Percentiles rank a stretch among this genome's conserved stretches.
These are phyloP conservation scores for Botryotinia convoluta DNA, from an alignment of 2,329 filamentous ascomycete genomes.

Conservation along the genomic window DNA sequence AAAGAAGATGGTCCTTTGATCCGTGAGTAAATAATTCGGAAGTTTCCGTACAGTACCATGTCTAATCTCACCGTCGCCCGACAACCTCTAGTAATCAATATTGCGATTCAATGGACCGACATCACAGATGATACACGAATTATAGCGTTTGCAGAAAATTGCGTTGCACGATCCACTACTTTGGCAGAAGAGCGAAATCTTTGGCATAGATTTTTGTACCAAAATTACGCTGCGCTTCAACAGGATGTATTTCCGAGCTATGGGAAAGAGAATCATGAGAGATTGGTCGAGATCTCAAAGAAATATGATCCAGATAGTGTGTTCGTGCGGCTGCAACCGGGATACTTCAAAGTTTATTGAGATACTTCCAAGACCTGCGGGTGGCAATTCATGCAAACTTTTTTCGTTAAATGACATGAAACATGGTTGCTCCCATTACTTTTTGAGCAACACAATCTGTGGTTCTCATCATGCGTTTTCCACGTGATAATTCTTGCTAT, in stretches of 20 bases:
- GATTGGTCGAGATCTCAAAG: slow-evolving; percentile 29
- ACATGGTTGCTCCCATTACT: not conserved
- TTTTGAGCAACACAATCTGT: not conserved
- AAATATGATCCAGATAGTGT: slow-evolving; percentile 35
- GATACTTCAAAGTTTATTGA: slow-evolving; percentile 43
- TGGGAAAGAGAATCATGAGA: slow-evolving; percentile 38
- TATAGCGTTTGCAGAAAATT: slow-evolving; percentile 31
- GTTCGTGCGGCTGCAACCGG: slow-evolving; percentile 38
- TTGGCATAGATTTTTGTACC: slow-evolving; percentile 42
- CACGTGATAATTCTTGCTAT: not conserved
- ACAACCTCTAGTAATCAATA: not conserved
- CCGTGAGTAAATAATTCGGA: slow-evolving; percentile 5
- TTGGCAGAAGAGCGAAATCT: slow-evolving; percentile 38
- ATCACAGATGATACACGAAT: slow-evolving; percentile 40
- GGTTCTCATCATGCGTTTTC: not conserved
- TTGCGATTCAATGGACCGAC: slow-evolving; percentile 35
- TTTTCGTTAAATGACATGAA: not conserved
- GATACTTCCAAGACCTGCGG: not conserved
- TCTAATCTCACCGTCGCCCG: not conserved
- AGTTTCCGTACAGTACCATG: not conserved
- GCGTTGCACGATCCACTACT: slow-evolving; percentile 34
- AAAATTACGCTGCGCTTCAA: slow-evolving; percentile 42
- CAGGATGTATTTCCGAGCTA: slow-evolving; percentile 41
- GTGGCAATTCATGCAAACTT: no score
- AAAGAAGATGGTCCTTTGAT: slow-evolving; percentile 24